These are phyloP conservation scores for Rhododendron ovatum DNA, from an alignment of 148 eudicot genomes.

Conservation along the genomic window DNA sequence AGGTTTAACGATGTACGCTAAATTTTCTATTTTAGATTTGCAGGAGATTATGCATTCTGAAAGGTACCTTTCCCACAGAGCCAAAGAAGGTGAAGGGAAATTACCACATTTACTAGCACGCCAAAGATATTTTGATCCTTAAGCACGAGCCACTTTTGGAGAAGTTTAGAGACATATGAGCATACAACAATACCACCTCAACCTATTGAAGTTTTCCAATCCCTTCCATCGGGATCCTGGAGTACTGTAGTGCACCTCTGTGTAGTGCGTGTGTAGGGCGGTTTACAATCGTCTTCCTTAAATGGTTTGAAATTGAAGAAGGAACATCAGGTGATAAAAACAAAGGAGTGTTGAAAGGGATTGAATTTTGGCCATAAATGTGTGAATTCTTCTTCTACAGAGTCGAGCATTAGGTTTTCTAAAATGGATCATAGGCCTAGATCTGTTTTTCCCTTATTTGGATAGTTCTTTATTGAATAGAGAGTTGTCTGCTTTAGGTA, in stretches of 20 bases:
- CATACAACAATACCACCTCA: slow-evolving; percentile 32
- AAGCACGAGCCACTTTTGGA: slow-evolving; percentile 75
- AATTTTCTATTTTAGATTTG: no score
- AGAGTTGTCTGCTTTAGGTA: no score
- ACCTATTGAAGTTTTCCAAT: no score
- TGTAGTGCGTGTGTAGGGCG: no score
- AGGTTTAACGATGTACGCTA: no score
- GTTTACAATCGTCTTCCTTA: no score
- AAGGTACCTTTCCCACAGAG: slow-evolving; percentile 80
- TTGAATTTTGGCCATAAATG: not conserved
- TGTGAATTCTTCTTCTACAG: not conserved
- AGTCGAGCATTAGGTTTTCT: not conserved
- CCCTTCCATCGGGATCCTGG: no score
- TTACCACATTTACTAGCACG: slow-evolving; percentile 91
- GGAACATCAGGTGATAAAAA: no score
- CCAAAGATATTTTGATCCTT: slow-evolving; percentile 62
- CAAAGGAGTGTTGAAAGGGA: not conserved
- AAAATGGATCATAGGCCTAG: not conserved
- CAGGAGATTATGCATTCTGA: no score
- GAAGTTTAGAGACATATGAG: slow-evolving; percentile 62
- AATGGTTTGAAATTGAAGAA: no score
- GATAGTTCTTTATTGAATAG: no score
- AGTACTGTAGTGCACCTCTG: no score
- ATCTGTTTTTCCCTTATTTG: not conserved
- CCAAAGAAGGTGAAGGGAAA: slow-evolving; percentile 94